Evolutionary conservation across 2,329 filamentous ascomycete species (phyloP).

Genomic region (Pyricularia pennisetigena): DNA sequence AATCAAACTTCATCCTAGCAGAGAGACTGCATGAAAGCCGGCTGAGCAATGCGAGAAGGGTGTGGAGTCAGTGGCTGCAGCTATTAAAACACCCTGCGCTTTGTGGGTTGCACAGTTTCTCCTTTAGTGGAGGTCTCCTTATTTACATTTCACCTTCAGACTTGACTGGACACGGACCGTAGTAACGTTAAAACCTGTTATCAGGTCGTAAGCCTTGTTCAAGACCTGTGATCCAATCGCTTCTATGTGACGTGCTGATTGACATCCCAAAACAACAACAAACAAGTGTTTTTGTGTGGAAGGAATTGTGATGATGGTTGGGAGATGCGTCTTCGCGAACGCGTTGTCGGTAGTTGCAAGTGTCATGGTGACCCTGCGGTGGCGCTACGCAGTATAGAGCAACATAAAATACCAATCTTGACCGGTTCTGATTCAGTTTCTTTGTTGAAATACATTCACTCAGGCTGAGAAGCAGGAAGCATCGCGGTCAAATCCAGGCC

Average conservation of each 20-base stretch:
- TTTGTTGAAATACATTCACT: not conserved
- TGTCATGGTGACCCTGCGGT: not conserved
- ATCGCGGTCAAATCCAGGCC: not conserved
- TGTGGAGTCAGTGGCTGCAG: not conserved
- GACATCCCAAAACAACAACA: not conserved
- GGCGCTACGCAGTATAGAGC: not conserved
- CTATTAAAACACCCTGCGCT: not conserved
- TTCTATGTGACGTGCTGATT: not conserved
- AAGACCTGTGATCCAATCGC: not conserved
- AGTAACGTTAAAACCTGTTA: not conserved
- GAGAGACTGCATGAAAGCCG: not conserved
- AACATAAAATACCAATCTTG: no score
- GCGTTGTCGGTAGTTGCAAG: not conserved
- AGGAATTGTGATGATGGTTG: not conserved
- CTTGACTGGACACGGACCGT: not conserved
- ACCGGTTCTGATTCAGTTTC: not conserved
- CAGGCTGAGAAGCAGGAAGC: not conserved
- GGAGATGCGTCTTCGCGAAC: not conserved
- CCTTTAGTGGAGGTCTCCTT: not conserved
- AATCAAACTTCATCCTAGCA: not conserved
- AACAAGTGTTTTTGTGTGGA: not conserved
- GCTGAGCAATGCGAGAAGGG: not conserved
- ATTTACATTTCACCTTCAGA: not conserved
- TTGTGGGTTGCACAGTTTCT: not conserved
- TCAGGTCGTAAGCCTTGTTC: not conserved